Percentiles rank a stretch among this genome's conserved stretches.
These are phyloP conservation scores for Trichosanthes truncata DNA, from an alignment of 306 rosid species.

Conservation along the genomic window DNA sequence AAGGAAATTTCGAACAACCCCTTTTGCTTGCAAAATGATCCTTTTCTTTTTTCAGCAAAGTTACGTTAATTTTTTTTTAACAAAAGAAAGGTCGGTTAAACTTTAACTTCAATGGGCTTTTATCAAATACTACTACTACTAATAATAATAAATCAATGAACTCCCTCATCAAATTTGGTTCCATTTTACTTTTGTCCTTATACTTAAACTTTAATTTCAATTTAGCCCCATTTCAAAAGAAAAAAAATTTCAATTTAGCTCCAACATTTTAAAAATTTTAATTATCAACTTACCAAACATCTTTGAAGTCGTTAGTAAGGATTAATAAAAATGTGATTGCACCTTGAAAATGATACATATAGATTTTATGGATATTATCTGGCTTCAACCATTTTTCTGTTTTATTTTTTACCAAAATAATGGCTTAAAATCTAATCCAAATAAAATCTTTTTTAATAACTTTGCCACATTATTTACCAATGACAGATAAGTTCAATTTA, in stretches of 20 bases:
- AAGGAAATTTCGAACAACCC: background rate
- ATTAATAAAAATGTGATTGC: too few species aligned
- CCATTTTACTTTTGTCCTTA: too few species aligned
- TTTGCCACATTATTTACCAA: too few species aligned
- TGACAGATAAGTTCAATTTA: too few species aligned
- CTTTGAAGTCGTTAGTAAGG: background rate
- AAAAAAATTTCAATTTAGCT: background rate
- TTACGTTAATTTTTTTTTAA: background rate
- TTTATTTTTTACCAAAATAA: too few species aligned
- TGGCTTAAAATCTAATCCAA: too few species aligned
- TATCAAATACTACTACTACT: background rate
- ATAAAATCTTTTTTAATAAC: too few species aligned
- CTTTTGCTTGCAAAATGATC: background rate
- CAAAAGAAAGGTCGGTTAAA: too few species aligned
- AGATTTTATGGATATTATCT: too few species aligned
- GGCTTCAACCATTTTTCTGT: too few species aligned
- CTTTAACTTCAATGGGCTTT: background rate
- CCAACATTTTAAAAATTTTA: too few species aligned
- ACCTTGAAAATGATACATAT: too few species aligned
- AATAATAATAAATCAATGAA: background rate
- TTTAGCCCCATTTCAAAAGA: background rate
- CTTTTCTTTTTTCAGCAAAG: background rate
- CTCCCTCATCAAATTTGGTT: background rate
- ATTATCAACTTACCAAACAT: background rate
- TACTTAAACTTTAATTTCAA: background rate